Percentiles rank a stretch among this genome's conserved stretches.
Conservation (phyloP, 495 filamentous ascomycete species). For the Parachaetomium inaequale region DNA sequence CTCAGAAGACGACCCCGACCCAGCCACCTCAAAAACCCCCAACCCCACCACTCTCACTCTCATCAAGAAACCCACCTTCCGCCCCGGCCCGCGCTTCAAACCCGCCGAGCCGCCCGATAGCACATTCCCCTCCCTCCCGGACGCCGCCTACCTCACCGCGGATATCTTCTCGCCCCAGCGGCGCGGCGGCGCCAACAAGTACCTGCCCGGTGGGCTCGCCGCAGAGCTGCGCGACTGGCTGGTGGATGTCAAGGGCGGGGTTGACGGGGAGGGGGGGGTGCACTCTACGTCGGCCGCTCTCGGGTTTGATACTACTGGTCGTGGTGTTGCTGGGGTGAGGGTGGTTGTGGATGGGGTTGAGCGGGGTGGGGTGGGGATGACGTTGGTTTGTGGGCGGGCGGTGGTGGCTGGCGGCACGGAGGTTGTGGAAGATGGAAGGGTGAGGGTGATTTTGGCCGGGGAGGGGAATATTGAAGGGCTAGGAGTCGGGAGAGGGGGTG, state of each 20-base stretch:
- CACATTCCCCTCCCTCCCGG: background rate
- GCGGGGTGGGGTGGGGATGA: slow-evolving; percentile 21
- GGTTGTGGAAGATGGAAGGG: background rate
- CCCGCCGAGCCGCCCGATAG: slow-evolving; percentile 27
- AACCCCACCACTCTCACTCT: background rate
- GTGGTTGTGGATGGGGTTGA: slow-evolving; percentile 28
- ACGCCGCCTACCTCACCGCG: slow-evolving; percentile 19
- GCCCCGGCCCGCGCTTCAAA: slow-evolving; percentile 42
- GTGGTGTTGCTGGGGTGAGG: slow-evolving; percentile 7
- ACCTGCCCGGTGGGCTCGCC: slow-evolving; percentile 43
- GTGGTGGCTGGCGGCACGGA: background rate
- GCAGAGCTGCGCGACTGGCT: slow-evolving; percentile 46
- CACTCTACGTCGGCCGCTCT: slow-evolving; percentile 7
- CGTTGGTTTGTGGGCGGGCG: slow-evolving; percentile 20
- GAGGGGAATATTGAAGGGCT: slow-evolving; percentile 27
- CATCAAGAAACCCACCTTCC: slow-evolving; percentile 32
- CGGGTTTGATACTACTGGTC: background rate
- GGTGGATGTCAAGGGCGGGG: slow-evolving; percentile 38
- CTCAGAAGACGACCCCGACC: background rate
- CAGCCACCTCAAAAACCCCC: background rate
- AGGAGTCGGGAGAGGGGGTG: slow-evolving; percentile 1
- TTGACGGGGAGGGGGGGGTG: slow-evolving; percentile 14
- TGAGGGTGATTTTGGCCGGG: slow-evolving; percentile 38
- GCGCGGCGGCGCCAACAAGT: slow-evolving; percentile 33
- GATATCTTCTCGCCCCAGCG: slow-evolving; percentile 46